Percentiles rank a stretch among this genome's conserved stretches.
Evolutionary conservation across 2,329 filamentous ascomycete genomes (phyloP).

Genomic region (Polychaeton citri): DNA sequence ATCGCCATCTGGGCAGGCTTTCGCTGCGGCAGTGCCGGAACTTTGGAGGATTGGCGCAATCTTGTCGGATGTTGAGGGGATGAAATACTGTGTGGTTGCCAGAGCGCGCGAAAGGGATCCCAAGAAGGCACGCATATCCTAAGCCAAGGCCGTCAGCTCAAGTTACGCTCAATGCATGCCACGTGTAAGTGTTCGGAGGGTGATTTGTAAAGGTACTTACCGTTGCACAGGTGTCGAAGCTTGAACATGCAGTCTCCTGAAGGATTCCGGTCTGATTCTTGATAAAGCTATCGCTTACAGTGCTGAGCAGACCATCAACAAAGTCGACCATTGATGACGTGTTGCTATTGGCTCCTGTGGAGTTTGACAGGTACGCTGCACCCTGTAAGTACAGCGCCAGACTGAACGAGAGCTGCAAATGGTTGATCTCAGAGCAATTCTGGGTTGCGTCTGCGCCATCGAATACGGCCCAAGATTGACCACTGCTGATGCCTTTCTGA

Average conservation of each 20-base stretch:
- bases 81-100: constrained; percentile 43
- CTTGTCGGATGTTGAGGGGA: constrained; percentile 38
- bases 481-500: constrained; percentile 34
- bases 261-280: constrained; percentile 5
- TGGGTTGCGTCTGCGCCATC: constrained; percentile 33
- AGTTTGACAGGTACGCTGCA: constrained; percentile 34
- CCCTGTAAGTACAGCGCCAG: constrained; percentile 33
- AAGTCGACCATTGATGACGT: too few relatives aligned
- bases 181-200: constrained; percentile 29
- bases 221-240: constrained; percentile 11
- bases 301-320: too few relatives aligned
- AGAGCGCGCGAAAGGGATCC: constrained; percentile 35
- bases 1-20: constrained; percentile 36
- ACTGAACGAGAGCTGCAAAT: constrained; percentile 34
- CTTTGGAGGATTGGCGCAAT: constrained; percentile 41
- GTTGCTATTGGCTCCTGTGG: constrained; percentile 3
- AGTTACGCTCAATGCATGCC: constrained; percentile 25
- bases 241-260: constrained; percentile 7
- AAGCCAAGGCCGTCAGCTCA: too few relatives aligned
- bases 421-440: constrained; percentile 33
- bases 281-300: neutral
- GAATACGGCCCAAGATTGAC: too few relatives aligned
- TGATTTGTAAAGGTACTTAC: constrained; percentile 26
- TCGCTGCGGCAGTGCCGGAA: constrained; percentile 42
- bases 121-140: constrained; percentile 30